Percentiles rank a stretch among this genome's conserved stretches.
These are phyloP conservation scores for Withania somnifera DNA, from an alignment of 305 asterid genomes.

Conservation along the genomic window DNA sequence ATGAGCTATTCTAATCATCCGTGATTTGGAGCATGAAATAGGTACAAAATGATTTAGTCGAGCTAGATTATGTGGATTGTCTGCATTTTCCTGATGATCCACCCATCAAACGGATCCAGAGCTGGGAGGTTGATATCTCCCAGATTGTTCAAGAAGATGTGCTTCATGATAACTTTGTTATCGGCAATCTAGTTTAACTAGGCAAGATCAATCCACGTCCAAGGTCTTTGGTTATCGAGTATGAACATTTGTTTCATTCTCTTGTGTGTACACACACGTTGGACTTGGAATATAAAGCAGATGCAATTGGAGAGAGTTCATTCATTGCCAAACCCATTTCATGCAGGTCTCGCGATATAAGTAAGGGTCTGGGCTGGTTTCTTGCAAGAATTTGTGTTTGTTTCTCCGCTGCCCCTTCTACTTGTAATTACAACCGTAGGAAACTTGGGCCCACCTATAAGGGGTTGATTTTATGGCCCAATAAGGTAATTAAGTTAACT, in stretches of 20 bases:
- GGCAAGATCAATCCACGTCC: neutral
- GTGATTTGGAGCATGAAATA: neutral
- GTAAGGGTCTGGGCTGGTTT: neutral
- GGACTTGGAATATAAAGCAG: neutral
- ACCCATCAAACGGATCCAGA: neutral
- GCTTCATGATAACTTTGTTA: neutral
- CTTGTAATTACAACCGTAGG: neutral
- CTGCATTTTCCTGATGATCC: neutral
- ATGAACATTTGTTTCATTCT: neutral
- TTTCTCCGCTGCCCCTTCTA: neutral
- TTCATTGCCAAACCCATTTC: neutral
- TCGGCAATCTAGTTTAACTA: neutral
- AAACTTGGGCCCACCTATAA: too few relatives aligned
- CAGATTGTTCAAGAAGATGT: neutral
- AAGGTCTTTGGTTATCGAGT: neutral
- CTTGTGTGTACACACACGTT: neutral
- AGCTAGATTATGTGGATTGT: neutral
- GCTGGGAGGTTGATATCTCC: neutral
- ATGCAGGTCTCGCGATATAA: neutral
- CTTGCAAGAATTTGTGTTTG: neutral
- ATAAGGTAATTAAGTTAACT: too few relatives aligned
- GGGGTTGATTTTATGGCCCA: too few relatives aligned
- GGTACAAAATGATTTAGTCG: neutral
- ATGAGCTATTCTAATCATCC: too few relatives aligned
- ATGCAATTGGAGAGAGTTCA: neutral